phyloP scores from a whole-genome alignment of 2,329 filamentous ascomycete genomes.

The Delphinella strobiligena region DNA sequence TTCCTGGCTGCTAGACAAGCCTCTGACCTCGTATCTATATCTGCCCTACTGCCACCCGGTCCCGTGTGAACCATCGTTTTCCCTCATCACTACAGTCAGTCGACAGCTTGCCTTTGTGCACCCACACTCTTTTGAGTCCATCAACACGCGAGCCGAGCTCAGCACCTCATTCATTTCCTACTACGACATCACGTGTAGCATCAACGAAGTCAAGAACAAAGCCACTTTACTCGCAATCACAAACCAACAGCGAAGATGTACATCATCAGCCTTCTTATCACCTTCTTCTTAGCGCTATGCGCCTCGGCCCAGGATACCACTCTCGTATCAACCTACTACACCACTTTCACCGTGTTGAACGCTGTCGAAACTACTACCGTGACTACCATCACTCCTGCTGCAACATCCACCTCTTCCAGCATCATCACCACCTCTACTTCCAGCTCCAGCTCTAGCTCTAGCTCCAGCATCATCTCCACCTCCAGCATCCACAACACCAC shows the following conservation, averaged over 20 bases:
- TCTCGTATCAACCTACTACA: slow-evolving; percentile 9
- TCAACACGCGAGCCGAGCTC: not conserved
- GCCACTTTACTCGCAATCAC: not conserved
- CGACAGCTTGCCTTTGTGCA: not conserved
- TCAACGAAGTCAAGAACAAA: not conserved
- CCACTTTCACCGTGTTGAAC: slow-evolving; percentile 9
- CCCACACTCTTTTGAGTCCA: not conserved
- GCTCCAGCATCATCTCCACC: slow-evolving; percentile 1
- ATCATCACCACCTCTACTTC: not conserved
- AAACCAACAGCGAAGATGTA: slow-evolving; percentile 8
- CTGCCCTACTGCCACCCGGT: not conserved
- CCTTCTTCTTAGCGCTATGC: slow-evolving; percentile 8
- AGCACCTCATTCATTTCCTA: not conserved
- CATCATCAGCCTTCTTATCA: slow-evolving; percentile 7
- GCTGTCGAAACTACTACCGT: slow-evolving; percentile 7
- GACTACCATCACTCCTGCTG: slow-evolving; percentile 5
- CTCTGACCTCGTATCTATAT: not conserved
- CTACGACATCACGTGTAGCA: not conserved
- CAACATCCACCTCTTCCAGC: not conserved
- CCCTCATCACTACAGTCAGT: not conserved
- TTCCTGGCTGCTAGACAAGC: not conserved
- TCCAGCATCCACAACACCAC: slow-evolving; percentile 1
- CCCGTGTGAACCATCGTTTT: not conserved
- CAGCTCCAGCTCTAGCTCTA: slow-evolving; percentile 1
- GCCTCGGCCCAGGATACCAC: slow-evolving; percentile 7